These are phyloP conservation scores for Juncus inflexus DNA, from an alignment of 176 grass and related monocot species.

Conservation along the genomic window DNA sequence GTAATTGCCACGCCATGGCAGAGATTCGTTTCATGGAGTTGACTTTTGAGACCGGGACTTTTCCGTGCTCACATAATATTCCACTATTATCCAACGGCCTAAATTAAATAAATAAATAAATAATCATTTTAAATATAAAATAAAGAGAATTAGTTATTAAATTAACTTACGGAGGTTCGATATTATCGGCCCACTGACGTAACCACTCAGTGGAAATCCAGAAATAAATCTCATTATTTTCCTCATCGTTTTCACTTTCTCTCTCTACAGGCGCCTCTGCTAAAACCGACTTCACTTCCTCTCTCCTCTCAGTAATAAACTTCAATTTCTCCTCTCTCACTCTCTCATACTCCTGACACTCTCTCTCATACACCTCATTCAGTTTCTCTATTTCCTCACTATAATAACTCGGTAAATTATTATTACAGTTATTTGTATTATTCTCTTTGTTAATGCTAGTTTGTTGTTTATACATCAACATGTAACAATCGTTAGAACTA, in stretches of 20 bases:
- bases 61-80: slow-evolving; percentile 86
- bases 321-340: slow-evolving; percentile 62
- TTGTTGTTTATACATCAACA: slow-evolving; percentile 85
- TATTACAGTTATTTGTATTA: slow-evolving; percentile 37
- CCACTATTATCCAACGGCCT: slow-evolving; percentile 78
- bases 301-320: slow-evolving; percentile 60
- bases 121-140: slow-evolving; percentile 8
- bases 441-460: slow-evolving; percentile 16
- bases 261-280: slow-evolving; percentile 59
- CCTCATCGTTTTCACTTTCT: not conserved
- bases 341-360: slow-evolving; percentile 61
- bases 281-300: slow-evolving; percentile 86
- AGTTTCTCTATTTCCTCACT: slow-evolving; percentile 55
- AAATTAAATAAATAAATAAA: slow-evolving; percentile 19
- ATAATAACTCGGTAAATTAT: slow-evolving; percentile 53
- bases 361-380: slow-evolving; percentile 58
- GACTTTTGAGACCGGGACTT: slow-evolving; percentile 71
- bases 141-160: not conserved
- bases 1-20: slow-evolving; percentile 61
- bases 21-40: slow-evolving; percentile 81
- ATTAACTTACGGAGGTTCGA: slow-evolving; percentile 62
- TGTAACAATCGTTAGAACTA: slow-evolving; percentile 97
- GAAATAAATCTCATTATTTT: slow-evolving; percentile 54
- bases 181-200: slow-evolving; percentile 87
- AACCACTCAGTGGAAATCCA: slow-evolving; percentile 98